Conservation (phyloP, 2,329 filamentous ascomycete genomes). For the Fonsecaea monophora region DNA sequence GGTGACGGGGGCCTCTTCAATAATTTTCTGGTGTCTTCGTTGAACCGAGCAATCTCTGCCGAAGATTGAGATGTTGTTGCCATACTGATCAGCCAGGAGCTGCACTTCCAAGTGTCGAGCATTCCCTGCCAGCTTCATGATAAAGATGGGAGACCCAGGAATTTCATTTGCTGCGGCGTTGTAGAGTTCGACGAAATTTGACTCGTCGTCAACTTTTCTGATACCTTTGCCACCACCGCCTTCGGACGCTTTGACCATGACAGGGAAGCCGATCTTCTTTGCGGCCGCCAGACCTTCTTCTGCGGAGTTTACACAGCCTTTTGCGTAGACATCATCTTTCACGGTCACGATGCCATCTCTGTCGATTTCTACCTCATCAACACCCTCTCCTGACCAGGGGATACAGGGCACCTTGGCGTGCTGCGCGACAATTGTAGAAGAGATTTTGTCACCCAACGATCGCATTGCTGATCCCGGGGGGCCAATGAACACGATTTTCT, state of each 20-base stretch:
- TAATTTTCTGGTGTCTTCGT: slow-evolving; percentile 98
- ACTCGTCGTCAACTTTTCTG: slow-evolving; percentile 86
- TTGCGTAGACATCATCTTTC: slow-evolving; percentile 79
- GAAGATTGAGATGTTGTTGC: slow-evolving; percentile 99
- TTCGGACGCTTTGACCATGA: slow-evolving; percentile 99
- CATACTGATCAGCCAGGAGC: slow-evolving; percentile 96
- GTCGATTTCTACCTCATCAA: slow-evolving; percentile 80
- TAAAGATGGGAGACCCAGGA: slow-evolving; percentile 98
- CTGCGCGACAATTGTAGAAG: slow-evolving; percentile 97
- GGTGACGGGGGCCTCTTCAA: slow-evolving; percentile 97
- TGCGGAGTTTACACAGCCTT: slow-evolving; percentile 88
- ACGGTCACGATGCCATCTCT: slow-evolving; percentile 89
- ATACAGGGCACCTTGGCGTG: slow-evolving; percentile 96
- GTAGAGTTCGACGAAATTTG: slow-evolving; percentile 85
- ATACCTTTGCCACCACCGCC: slow-evolving; percentile 99
- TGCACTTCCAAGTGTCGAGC: slow-evolving; percentile 97
- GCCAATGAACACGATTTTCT: slow-evolving; percentile 99
- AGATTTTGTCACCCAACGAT: slow-evolving; percentile 99
- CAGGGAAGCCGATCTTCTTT: slow-evolving; percentile 90
- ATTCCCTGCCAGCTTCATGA: slow-evolving; percentile 99
- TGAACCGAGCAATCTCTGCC: slow-evolving; percentile 99
- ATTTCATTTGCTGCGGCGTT: slow-evolving; percentile 97
- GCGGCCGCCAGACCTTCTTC: slow-evolving; percentile 89
- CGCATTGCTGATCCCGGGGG: slow-evolving; percentile 98
- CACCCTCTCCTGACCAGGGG: slow-evolving; percentile 97